These are phyloP conservation scores for Dendrobium catenatum DNA, from an alignment of 106 monocot genomes.

Conservation along the genomic window DNA sequence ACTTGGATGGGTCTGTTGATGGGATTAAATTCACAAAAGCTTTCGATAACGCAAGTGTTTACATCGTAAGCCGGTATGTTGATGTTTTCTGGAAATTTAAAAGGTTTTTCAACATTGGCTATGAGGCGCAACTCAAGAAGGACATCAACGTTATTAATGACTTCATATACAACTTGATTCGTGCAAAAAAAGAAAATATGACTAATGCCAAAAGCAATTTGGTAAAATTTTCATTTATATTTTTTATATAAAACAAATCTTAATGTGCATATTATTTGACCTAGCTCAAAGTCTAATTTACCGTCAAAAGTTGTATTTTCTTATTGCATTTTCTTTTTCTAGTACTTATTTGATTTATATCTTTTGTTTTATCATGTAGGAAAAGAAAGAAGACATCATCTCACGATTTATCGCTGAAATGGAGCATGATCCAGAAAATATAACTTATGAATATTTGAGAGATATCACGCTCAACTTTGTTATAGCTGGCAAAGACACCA, in stretches of 20 bases:
- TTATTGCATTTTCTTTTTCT: too few species aligned
- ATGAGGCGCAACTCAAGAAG: constrained; percentile 19
- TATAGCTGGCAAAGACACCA: constrained; percentile 23
- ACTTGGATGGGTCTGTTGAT: not conserved
- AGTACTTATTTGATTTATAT: too few species aligned
- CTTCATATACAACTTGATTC: constrained; percentile 14
- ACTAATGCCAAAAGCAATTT: not conserved
- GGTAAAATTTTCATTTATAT: not conserved
- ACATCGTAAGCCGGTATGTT: not conserved
- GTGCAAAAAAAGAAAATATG: not conserved
- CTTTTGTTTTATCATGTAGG: not conserved
- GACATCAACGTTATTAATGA: constrained; percentile 16
- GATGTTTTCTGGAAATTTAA: too few species aligned
- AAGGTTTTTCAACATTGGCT: constrained; percentile 6
- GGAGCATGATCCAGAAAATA: constrained; percentile 15
- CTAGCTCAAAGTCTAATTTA: too few species aligned
- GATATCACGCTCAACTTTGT: constrained; percentile 18
- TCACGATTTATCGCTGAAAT: constrained; percentile 21
- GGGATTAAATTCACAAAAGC: constrained; percentile 13
- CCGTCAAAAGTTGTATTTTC: too few species aligned
- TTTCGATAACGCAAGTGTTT: constrained; percentile 19
- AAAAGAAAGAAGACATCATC: constrained; percentile 22
- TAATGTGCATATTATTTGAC: too few species aligned
- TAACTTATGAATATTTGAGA: constrained; percentile 12
- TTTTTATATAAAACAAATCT: too few species aligned